These are phyloP conservation scores for Dicorynia guianensis DNA, from an alignment of 306 rosid genomes.

Conservation along the genomic window DNA sequence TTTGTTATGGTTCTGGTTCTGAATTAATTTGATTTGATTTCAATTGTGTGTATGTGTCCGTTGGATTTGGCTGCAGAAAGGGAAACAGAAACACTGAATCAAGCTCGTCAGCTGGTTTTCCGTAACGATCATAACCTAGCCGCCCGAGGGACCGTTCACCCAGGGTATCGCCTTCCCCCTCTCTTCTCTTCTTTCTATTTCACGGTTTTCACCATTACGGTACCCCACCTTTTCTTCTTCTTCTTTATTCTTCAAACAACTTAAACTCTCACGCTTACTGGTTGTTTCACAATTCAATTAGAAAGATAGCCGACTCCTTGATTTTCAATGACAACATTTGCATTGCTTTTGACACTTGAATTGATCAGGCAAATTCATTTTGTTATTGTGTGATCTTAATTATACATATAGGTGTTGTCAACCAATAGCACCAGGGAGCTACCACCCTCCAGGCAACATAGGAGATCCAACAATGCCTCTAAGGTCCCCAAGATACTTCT, in stretches of 20 bases:
- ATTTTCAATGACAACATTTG: too few species aligned
- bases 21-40: slow-evolving; percentile 41
- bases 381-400: too few species aligned
- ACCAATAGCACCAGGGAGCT: slow-evolving; percentile 61
- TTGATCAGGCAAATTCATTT: too few species aligned
- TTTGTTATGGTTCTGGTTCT: not conserved
- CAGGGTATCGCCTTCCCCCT: slow-evolving; percentile 57
- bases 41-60: slow-evolving; percentile 28
- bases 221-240: not conserved
- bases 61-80: slow-evolving; percentile 65
- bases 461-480: slow-evolving; percentile 70
- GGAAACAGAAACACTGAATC: slow-evolving; percentile 97
- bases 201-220: not conserved
- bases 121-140: slow-evolving; percentile 72
- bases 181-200: not conserved
- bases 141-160: slow-evolving; percentile 65
- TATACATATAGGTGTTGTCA: slow-evolving; percentile 68
- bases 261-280: too few species aligned
- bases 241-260: not conserved
- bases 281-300: too few species aligned
- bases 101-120: slow-evolving; percentile 95
- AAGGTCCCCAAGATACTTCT: slow-evolving; percentile 78
- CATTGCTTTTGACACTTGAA: too few species aligned
- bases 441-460: slow-evolving; percentile 53
- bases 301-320: too few species aligned